These are phyloP conservation scores for Batkoa obscura DNA, from an alignment of 371 early-diverging fungal species.

Conservation along the genomic window DNA sequence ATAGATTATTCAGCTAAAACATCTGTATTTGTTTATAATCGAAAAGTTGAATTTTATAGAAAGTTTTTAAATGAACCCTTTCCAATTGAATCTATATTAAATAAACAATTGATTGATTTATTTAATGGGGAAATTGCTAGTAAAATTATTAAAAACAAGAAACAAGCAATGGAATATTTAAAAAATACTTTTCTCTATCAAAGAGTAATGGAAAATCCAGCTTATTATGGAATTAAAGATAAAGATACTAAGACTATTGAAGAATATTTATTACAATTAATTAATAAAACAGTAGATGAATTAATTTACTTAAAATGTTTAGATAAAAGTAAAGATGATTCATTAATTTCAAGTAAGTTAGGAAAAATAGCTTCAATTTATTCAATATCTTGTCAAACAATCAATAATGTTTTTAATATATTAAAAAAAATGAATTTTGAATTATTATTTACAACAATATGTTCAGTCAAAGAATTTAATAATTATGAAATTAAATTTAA, in stretches of 20 bases:
- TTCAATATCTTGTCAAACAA: conserved; percentile 65
- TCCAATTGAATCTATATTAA: conserved; percentile 72
- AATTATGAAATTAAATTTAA: no score
- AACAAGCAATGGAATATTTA: conserved; percentile 84
- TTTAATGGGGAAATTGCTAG: conserved; percentile 81
- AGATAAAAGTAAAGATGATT: conserved; percentile 33
- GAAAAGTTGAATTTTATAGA: conserved; percentile 90
- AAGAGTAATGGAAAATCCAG: conserved; percentile 77
- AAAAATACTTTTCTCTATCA: conserved; percentile 90
- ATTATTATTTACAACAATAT: no score
- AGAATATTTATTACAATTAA: conserved; percentile 46
- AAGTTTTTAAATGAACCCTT: conserved; percentile 86
- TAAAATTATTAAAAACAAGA: conserved; percentile 63
- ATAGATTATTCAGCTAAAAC: conserved; percentile 83
- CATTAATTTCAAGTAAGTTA: conserved; percentile 39
- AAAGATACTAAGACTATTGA: conserved; percentile 41
- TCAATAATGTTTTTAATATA: conserved; percentile 46
- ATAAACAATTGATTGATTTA: conserved; percentile 60
- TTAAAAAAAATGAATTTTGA: no score
- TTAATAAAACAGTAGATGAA: conserved; percentile 44
- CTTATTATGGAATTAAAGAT: conserved; percentile 82
- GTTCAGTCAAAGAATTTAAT: no score
- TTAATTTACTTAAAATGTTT: conserved; percentile 54
- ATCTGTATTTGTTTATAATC: conserved; percentile 68
- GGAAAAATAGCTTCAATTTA: conserved; percentile 79